A percentile compares a stretch with the other conserved stretches of the same genome.
phyloP scores from a whole-genome alignment of 139 green algal species.

The Marvania coccoides region DNA sequence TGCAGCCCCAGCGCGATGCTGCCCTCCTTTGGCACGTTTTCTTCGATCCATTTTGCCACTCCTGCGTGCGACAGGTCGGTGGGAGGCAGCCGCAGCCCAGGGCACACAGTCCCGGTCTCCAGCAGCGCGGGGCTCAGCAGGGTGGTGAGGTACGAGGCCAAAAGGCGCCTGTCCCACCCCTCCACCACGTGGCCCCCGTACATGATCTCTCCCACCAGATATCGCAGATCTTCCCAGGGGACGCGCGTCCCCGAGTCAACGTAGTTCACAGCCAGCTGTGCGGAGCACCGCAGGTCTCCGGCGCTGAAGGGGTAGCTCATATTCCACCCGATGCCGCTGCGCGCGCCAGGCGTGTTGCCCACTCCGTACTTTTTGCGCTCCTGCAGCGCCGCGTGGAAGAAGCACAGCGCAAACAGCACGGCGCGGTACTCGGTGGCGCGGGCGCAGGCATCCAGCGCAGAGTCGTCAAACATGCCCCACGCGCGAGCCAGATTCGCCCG shows the following conservation, averaged over 20 bases:
- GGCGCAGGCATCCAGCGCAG: conserved; percentile 77
- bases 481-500: conserved; percentile 70
- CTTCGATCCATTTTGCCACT: conserved; percentile 66
- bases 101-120: conserved; percentile 75
- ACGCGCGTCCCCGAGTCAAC: conserved; percentile 63
- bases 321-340: conserved; percentile 83
- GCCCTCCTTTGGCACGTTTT: conserved; percentile 73
- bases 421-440: conserved; percentile 68
- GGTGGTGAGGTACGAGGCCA: conserved; percentile 63
- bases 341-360: conserved; percentile 65
- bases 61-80: conserved; percentile 10
- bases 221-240: conserved; percentile 80
- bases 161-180: conserved; percentile 83
- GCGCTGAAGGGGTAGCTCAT: conserved; percentile 96
- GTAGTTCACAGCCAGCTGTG: conserved; percentile 78
- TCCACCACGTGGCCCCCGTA: conserved; percentile 94
- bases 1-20: conserved; percentile 80
- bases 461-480: conserved; percentile 75
- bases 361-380: conserved; percentile 95
- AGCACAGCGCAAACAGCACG: conserved; percentile 86
- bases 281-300: conserved; percentile 83
- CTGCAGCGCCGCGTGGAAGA: conserved; percentile 83
- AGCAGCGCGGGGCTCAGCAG: conserved; percentile 78
- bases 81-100: conserved; percentile 55
- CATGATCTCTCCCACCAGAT: conserved; percentile 96